Evolutionary conservation across 1,284 basidiomycete genomes (phyloP), one percentile per base, ranked within the genome.

Genomic region (Cryptococcus sp.): DNA sequence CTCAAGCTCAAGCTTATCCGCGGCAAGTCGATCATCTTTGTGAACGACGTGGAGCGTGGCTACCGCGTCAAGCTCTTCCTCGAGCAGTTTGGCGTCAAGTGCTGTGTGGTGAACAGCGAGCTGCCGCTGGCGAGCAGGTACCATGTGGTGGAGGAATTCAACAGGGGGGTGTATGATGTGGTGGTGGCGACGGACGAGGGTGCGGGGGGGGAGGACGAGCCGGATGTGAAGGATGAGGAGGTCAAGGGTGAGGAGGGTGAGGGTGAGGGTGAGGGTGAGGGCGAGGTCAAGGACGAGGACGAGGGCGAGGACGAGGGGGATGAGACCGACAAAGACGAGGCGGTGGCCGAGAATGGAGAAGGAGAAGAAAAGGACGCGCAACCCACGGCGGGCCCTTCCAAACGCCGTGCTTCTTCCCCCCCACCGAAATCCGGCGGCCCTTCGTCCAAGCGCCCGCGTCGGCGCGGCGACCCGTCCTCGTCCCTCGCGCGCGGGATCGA

Each of bases 91-190:
- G 95, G 91, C 0, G 89, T 98, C 73, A 92, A 93, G 75, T 89
- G 88, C 63, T 98, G 94, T 67, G 94, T 99, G 0, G 82, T 99
- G 40, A 98, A 99, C 70, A 91, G 91, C 16, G 96, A 98, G 77
- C 79, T 99, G 47, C 96, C 96, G 0, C 79, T 98, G 57, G 98
- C 97, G 70, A 95, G 91, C 23, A 83, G 93, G 85, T 98, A 95
- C 71, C 96, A 98, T 72, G 89, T 90, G 5, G 95, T 99, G 2
- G 93, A 99, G 70, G 95, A 98, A 78, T 99, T 99, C 75, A 98
- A 99, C 79, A 91, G 93, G 68, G 96, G 96, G 7, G 91, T 95
- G 12, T 98, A 98, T 71, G 93, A 98, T 72, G 98, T 98, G 72
- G 94, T 98, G 60, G 96, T 99, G 57, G 96, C 96, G 0, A 97